Conservation (phyloP, 1,139 yeast genomes). For the Candida tropicalis region DNA sequence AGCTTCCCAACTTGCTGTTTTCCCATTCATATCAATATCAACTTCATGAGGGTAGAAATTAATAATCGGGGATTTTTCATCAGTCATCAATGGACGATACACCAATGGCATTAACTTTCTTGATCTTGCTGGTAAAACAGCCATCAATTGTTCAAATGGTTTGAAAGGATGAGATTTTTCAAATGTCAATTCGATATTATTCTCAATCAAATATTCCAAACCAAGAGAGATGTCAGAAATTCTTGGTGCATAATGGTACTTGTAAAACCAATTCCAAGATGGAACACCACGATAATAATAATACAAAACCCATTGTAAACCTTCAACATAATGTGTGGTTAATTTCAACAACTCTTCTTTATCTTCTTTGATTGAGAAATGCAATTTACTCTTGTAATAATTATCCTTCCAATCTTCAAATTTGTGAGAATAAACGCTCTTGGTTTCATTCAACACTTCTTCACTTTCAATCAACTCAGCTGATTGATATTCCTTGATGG, state of each 20-base stretch:
- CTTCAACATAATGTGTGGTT: conserved; percentile 87
- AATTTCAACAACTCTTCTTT: conserved; percentile 60
- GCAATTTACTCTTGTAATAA: conserved; percentile 79
- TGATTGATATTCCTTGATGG: conserved; percentile 67
- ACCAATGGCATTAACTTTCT: conserved; percentile 74
- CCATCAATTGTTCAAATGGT: conserved; percentile 97
- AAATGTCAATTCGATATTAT: conserved; percentile 53
- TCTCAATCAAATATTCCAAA: conserved; percentile 50
- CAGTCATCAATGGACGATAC: conserved; percentile 86
- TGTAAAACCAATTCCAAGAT: conserved; percentile 94
- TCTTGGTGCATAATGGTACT: conserved; percentile 89
- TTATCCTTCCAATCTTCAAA: conserved; percentile 80
- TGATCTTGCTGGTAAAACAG: conserved; percentile 94
- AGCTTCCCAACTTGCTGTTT: conserved; percentile 97
- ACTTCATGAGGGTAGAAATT: conserved; percentile 93
- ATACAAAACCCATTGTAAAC: conserved; percentile 92
- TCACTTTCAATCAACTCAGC: conserved; percentile 69
- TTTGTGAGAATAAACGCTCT: conserved; percentile 68
- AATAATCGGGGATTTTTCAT: conserved; percentile 80
- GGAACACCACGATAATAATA: conserved; percentile 89
- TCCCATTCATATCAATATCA: conserved; percentile 89
- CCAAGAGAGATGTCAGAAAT: conserved; percentile 83
- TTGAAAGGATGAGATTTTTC: conserved; percentile 77
- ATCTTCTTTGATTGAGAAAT: conserved; percentile 55
- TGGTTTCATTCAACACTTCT: conserved; percentile 61